These are phyloP conservation scores for Tuber brumale DNA, from an alignment of 495 filamentous ascomycete species.

Conservation along the genomic window DNA sequence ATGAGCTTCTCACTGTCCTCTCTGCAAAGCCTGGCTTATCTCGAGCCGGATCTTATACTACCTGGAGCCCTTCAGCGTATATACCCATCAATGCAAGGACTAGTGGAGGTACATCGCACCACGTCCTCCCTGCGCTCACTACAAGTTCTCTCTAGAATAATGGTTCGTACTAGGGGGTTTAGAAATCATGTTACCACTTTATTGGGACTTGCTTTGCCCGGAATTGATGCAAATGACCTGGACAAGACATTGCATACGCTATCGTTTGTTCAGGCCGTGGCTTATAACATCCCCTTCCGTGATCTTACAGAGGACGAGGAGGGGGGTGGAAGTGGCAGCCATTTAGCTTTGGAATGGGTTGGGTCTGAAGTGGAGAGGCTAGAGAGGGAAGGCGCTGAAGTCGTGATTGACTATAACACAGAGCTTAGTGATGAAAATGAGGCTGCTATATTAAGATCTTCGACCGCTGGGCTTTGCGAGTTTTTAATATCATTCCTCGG, in stretches of 20 bases:
- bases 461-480: constrained; percentile 85
- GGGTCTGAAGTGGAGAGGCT: constrained; percentile 86
- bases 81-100: constrained; percentile 89
- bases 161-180: constrained; percentile 85
- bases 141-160: constrained; percentile 78
- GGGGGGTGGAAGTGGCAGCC: constrained; percentile 51
- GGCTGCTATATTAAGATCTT: constrained; percentile 86
- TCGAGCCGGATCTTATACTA: constrained; percentile 87
- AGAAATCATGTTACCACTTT: constrained; percentile 91
- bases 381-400: constrained; percentile 75
- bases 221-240: constrained; percentile 96
- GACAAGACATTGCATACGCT: constrained; percentile 92
- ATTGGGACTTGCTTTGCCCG: constrained; percentile 82
- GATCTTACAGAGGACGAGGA: constrained; percentile 72
- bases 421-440: constrained; percentile 82
- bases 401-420: constrained; percentile 76
- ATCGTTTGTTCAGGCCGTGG: constrained; percentile 87
- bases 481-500: constrained; percentile 85
- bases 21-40: constrained; percentile 76
- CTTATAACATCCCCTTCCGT: constrained; percentile 87
- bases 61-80: constrained; percentile 92
- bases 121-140: constrained; percentile 87
- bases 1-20: constrained; percentile 87
- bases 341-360: constrained; percentile 88
- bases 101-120: constrained; percentile 95